phyloP scores from a whole-genome alignment of 2,329 filamentous ascomycete genomes.

The Nemania abortiva region DNA sequence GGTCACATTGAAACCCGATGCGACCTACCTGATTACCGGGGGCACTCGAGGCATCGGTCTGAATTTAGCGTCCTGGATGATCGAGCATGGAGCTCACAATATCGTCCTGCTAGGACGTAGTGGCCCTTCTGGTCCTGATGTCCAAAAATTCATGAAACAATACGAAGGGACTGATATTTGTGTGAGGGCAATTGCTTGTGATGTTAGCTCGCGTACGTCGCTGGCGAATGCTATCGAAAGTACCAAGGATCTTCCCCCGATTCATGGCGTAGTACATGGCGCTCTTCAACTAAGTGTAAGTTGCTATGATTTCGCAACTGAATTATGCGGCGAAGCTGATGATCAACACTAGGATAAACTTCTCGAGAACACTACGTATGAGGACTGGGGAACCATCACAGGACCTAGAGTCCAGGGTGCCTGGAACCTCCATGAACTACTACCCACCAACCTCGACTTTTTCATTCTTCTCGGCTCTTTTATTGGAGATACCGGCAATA shows the following conservation, averaged over 20 bases:
- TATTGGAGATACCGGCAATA: conserved; percentile 39
- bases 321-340: neutral
- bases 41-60: conserved; percentile 45
- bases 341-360: conserved; percentile 39
- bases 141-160: conserved; percentile 33
- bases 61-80: conserved; percentile 43
- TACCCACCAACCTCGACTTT: conserved; percentile 45
- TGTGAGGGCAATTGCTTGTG: conserved; percentile 30
- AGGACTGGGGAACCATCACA: conserved; percentile 25
- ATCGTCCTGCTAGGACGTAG: conserved; percentile 32
- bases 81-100: conserved; percentile 40
- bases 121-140: conserved; percentile 33
- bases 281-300: conserved; percentile 34
- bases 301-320: neutral
- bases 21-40: conserved; percentile 43
- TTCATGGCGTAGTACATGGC: conserved; percentile 42
- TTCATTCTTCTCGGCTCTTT: conserved; percentile 47
- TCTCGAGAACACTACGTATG: conserved; percentile 37
- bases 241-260: conserved; percentile 34
- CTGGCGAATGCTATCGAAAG: conserved; percentile 32
- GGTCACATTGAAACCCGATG: conserved; percentile 24
- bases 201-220: conserved; percentile 33
- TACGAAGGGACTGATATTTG: conserved; percentile 23
- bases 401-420: conserved; percentile 20
- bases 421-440: conserved; percentile 35